Base-by-base conservation (phyloP, 108 stramenopile genomes). In the Stephanodiscus minutulus region DNA sequence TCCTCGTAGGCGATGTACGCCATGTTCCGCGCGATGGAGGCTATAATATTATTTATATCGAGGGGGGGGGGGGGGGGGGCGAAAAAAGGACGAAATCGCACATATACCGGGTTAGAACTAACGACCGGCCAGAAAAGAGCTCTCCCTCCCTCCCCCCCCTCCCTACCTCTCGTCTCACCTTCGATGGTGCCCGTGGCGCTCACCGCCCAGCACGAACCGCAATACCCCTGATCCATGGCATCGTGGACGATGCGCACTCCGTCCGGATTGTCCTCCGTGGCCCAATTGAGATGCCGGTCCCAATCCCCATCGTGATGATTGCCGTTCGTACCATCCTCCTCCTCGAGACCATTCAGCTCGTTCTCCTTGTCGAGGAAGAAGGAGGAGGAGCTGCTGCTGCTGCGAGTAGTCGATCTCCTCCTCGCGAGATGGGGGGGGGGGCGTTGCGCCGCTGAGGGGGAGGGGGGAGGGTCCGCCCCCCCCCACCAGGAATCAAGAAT, bases 191-290 rank as follows among this genome's bases (percentile, higher is more conserved):
- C 99, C 5, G 96, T 90, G 8, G 98, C 92, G n/a, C 95, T 90
- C 66, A 98, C 97, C 9, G 99, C 96, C 97, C 97, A 99, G 85
- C 99, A 99, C 0, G 87, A 91, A 18, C 97, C 96, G 78, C 96
- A 97, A 31, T 61, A 47, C 7, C 92, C 93, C 87, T 92, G 92
- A 81, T 90, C 85, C 61, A 86, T 80, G 0, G 81, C 70, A 25
- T 47, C 37, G 54, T 93, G 88, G 3, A 91, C 92, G 24, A 93
- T 73, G 0, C 81, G 50, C n/a, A 90, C 87, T 17, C 87, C 85
- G 72, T 93, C 92, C 11, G 91, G 91, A 84, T 92, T 92, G 17
- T 88, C 64, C 5, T 48, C 47, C 13, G 91, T 90, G 0, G 87
- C 82, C 91, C 91, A 92, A 72, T 92, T 85, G 63, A 92, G 72